Percentiles rank a stretch among this genome's conserved stretches.
phyloP scores from a whole-genome alignment of 2,329 filamentous ascomycete species.

The Diplodia sapinea region DNA sequence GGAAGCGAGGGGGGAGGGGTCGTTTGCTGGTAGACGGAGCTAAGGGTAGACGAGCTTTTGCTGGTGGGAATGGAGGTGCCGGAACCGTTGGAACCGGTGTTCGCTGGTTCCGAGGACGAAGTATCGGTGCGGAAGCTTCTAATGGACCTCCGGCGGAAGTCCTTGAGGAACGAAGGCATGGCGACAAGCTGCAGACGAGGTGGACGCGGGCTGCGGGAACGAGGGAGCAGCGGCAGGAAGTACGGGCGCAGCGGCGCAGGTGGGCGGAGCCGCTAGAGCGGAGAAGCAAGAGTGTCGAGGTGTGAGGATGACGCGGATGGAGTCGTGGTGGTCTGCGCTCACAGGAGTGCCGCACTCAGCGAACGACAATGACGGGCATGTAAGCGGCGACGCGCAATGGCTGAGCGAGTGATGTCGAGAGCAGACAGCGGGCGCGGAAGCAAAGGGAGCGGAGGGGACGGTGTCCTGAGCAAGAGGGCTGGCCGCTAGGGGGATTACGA shows the following conservation, averaged over 20 bases:
- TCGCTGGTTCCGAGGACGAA: constrained; percentile 31
- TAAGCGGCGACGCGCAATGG: constrained; percentile 15
- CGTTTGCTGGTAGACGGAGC: constrained; percentile 63
- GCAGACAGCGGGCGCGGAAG: neutral
- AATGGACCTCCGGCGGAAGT: constrained; percentile 74
- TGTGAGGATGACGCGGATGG: constrained; percentile 23
- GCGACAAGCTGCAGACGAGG: constrained; percentile 20
- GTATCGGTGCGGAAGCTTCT: constrained; percentile 63
- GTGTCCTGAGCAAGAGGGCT: constrained; percentile 22
- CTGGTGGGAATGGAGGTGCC: constrained; percentile 56
- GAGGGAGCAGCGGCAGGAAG: neutral
- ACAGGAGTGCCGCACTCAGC: constrained; percentile 27
- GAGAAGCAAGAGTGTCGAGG: constrained; percentile 13
- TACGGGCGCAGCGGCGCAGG: neutral
- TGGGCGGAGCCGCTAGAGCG: constrained; percentile 6
- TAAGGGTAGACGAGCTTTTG: constrained; percentile 66
- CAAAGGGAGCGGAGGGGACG: constrained; percentile 19
- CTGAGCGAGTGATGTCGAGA: constrained; percentile 8
- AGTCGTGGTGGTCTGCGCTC: constrained; percentile 23
- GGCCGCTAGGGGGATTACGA: constrained; percentile 31
- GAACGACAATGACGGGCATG: constrained; percentile 30
- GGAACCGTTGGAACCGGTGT: constrained; percentile 34
- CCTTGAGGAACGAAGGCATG: constrained; percentile 71
- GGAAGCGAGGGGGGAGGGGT: constrained; percentile 78
- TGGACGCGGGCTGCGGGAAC: neutral